Conservation (phyloP, 768 basidiomycete genomes). For the Pisolithus tinctorius region DNA sequence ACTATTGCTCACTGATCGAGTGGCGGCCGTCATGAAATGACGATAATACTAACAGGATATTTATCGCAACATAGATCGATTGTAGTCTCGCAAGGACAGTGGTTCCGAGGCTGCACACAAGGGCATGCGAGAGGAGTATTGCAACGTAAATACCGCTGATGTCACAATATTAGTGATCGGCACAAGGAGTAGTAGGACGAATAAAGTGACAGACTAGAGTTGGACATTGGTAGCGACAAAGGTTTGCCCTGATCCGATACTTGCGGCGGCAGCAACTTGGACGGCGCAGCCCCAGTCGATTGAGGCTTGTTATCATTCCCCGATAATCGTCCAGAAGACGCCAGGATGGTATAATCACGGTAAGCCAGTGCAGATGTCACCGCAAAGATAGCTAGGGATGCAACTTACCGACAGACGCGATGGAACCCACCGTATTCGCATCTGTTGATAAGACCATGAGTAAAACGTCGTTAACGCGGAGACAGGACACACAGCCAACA, state of each 20-base stretch:
- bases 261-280: constrained; percentile 58
- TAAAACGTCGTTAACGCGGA: neutral
- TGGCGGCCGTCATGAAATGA: neutral
- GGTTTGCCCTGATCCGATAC: constrained; percentile 39
- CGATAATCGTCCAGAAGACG: too few species aligned
- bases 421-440: constrained; percentile 49
- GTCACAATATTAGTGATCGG: neutral
- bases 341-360: neutral
- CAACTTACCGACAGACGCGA: constrained; percentile 32
- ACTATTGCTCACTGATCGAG: neutral
- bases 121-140: constrained; percentile 53
- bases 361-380: neutral
- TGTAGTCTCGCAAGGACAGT: constrained; percentile 61
- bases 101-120: constrained; percentile 65
- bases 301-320: constrained; percentile 34
- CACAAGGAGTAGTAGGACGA: neutral
- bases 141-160: constrained; percentile 58
- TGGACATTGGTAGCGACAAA: constrained; percentile 33
- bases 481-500: constrained; percentile 48
- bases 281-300: constrained; percentile 63
- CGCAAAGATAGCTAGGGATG: neutral
- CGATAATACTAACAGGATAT: constrained; percentile 40
- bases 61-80: constrained; percentile 62
- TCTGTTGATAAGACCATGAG: constrained; percentile 20
- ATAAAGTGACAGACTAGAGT: constrained; percentile 1